A percentile compares a stretch with the other conserved stretches of the same genome.
phyloP scores from a whole-genome alignment of 2,329 filamentous ascomycete species.

The Aspergillus proliferans region DNA sequence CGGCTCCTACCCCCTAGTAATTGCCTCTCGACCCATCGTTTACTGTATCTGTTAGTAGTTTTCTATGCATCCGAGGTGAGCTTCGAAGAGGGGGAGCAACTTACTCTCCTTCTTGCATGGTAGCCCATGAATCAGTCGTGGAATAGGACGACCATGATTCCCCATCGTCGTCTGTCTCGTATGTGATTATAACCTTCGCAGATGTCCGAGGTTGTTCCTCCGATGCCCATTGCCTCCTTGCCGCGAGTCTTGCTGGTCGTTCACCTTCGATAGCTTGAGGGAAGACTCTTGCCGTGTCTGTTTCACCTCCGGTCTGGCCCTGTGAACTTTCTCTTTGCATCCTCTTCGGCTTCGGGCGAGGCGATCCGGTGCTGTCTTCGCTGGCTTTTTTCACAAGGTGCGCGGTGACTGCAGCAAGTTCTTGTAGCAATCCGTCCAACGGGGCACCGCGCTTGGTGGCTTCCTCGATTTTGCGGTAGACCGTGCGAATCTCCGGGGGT shows the following conservation, averaged over 20 bases:
- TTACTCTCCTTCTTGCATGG: constrained; percentile 15
- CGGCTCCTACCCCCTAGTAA: neutral
- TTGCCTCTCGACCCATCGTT: constrained; percentile 5
- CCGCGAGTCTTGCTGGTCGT: neutral
- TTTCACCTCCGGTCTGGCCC: neutral
- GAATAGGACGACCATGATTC: constrained; percentile 13
- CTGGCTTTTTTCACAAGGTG: constrained; percentile 6
- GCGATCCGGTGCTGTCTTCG: constrained; percentile 5
- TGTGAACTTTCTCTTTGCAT: neutral
- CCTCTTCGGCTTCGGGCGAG: neutral
- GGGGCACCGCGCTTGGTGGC: constrained; percentile 22
- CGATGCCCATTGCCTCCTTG: constrained; percentile 12
- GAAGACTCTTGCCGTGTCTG: neutral
- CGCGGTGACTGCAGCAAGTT: constrained; percentile 18
- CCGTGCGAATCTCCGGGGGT: constrained; percentile 16
- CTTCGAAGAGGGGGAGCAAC: constrained; percentile 1
- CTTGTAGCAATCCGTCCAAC: constrained; percentile 22
- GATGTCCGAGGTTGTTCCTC: constrained; percentile 3
- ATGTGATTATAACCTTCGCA: constrained; percentile 2
- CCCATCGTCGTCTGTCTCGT: constrained; percentile 6
- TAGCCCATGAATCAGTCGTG: constrained; percentile 19
- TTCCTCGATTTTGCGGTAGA: constrained; percentile 26
- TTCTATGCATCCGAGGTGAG: neutral
- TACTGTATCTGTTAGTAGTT: constrained; percentile 8
- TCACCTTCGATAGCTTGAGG: neutral